Evolutionary conservation across 2,329 filamentous ascomycete species (phyloP).

Genomic region (Anthostomella pinea): DNA sequence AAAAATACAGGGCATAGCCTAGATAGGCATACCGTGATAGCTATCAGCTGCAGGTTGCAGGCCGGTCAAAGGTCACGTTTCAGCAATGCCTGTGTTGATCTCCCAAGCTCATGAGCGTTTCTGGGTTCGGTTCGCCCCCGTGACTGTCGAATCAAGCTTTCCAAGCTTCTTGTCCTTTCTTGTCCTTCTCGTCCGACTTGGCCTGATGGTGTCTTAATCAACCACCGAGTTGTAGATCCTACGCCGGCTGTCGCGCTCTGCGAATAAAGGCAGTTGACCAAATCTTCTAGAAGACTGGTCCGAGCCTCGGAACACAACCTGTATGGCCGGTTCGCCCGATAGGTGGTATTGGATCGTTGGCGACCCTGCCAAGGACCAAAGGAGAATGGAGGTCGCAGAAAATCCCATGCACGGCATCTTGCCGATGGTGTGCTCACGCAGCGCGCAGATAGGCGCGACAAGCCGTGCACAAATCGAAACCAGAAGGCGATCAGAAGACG

Average conservation of each 20-base stretch:
- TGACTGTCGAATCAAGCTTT: constrained; percentile 6
- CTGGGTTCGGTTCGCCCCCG: too few relatives aligned
- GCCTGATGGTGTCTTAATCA: constrained; percentile 3
- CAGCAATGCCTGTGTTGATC: too few relatives aligned
- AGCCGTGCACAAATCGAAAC: not conserved
- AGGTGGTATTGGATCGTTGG: constrained; percentile 1
- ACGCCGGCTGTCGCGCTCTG: not conserved
- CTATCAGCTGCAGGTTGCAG: too few relatives aligned
- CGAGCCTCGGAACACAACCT: not conserved
- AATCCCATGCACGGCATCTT: constrained; percentile 1
- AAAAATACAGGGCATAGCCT: not conserved
- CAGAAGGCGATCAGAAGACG: too few relatives aligned
- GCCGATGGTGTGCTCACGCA: not conserved
- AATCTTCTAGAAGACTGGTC: constrained; percentile 3
- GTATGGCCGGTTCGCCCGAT: not conserved
- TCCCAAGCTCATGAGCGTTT: not conserved
- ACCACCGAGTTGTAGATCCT: not conserved
- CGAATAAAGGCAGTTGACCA: constrained; percentile 1
- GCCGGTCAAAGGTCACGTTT: too few relatives aligned
- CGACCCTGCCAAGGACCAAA: constrained; percentile 1
- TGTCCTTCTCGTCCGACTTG: not conserved
- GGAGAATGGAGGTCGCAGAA: constrained; percentile 1
- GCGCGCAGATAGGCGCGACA: constrained; percentile 1
- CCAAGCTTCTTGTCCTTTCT: constrained; percentile 1
- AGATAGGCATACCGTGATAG: not conserved